Percentiles rank a stretch among this genome's conserved stretches.
These are phyloP conservation scores for Colletotrichum cuscutae DNA, from an alignment of 2,329 filamentous ascomycete species.

Conservation along the genomic window DNA sequence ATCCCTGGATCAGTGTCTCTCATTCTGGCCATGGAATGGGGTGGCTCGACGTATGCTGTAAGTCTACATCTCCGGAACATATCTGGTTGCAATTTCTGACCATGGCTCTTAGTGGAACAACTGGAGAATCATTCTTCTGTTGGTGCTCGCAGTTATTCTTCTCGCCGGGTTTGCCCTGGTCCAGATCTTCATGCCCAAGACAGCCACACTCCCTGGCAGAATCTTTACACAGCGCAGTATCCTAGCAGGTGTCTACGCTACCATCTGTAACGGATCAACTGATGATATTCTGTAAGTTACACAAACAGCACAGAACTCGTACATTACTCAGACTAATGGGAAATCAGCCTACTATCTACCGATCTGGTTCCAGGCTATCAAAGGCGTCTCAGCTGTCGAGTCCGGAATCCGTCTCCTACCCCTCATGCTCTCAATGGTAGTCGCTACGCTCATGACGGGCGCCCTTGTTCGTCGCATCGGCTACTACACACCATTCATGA, in stretches of 20 bases:
- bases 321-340: slow-evolving; percentile 45
- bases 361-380: slow-evolving; percentile 58
- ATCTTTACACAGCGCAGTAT: slow-evolving; percentile 53
- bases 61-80: background rate
- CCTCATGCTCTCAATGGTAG: slow-evolving; percentile 49
- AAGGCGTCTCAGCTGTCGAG: slow-evolving; percentile 49
- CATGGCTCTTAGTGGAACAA: slow-evolving; percentile 48
- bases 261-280: slow-evolving; percentile 61
- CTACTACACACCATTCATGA: slow-evolving; percentile 57
- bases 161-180: slow-evolving; percentile 55
- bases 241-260: slow-evolving; percentile 55
- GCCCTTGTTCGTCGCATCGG: slow-evolving; percentile 49
- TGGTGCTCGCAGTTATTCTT: slow-evolving; percentile 58
- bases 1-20: slow-evolving; percentile 50
- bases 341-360: slow-evolving; percentile 50
- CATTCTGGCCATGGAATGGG: slow-evolving; percentile 60
- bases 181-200: slow-evolving; percentile 47
- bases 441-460: slow-evolving; percentile 47
- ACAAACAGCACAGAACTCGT: too few species aligned
- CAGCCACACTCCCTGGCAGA: slow-evolving; percentile 54
- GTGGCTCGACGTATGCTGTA: slow-evolving; percentile 44
- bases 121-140: slow-evolving; percentile 54
- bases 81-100: background rate
- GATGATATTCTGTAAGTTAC: slow-evolving; percentile 54
- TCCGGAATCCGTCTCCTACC: slow-evolving; percentile 53